A percentile compares a stretch with the other conserved stretches of the same genome.
phyloP scores from a whole-genome alignment of 371 early-diverging fungal genomes.

The Rhizomucor miehei region DNA sequence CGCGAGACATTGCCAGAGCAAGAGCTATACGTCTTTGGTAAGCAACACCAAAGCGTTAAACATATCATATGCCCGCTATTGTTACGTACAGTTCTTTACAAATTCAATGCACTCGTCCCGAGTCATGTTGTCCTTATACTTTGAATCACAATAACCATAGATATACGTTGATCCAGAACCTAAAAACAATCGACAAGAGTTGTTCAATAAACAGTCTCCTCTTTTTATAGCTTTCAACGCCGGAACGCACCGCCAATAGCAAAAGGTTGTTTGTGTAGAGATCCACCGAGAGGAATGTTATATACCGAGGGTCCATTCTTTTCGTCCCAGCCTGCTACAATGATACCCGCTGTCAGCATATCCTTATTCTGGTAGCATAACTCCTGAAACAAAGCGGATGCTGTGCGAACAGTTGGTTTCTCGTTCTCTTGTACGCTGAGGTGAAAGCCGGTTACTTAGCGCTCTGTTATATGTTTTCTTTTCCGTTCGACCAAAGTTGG shows the following conservation, averaged over 20 bases:
- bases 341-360: slow-evolving; percentile 92
- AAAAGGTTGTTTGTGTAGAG: slow-evolving; percentile 90
- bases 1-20: slow-evolving; percentile 95
- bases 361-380: slow-evolving; percentile 96
- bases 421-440: slow-evolving; percentile 84
- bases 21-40: slow-evolving; percentile 58
- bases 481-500: too few relatives aligned
- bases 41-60: slow-evolving; percentile 1
- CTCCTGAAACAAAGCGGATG: slow-evolving; percentile 93
- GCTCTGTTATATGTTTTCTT: background rate
- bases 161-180: slow-evolving; percentile 97
- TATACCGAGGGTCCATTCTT: slow-evolving; percentile 92
- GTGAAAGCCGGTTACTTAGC: too few relatives aligned
- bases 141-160: slow-evolving; percentile 97
- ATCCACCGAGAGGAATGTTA: slow-evolving; percentile 94
- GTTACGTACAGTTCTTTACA: slow-evolving; percentile 85
- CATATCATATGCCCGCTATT: background rate
- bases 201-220: background rate
- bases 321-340: slow-evolving; percentile 99
- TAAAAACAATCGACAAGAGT: slow-evolving; percentile 15
- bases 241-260: slow-evolving; percentile 82
- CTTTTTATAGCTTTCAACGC: background rate
- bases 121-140: slow-evolving; percentile 84
- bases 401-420: slow-evolving; percentile 86
- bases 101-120: slow-evolving; percentile 92